These are phyloP conservation scores for Chaetothyriales sp. DNA, from an alignment of 2,329 filamentous ascomycete genomes.

Conservation along the genomic window DNA sequence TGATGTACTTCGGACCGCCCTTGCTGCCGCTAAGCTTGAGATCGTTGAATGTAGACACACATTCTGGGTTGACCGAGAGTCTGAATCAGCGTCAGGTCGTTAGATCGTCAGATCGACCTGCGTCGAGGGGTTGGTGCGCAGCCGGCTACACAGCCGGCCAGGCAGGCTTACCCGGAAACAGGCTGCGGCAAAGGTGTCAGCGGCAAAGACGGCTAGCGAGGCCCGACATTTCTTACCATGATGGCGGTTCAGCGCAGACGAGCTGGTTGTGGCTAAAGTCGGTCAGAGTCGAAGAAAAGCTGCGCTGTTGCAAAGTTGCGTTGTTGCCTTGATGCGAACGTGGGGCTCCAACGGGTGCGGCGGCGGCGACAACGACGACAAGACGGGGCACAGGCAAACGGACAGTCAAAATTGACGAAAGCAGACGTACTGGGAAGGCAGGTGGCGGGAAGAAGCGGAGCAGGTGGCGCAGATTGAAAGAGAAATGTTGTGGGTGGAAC, in stretches of 20 bases:
- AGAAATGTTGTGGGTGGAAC: no score
- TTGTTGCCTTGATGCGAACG: neutral
- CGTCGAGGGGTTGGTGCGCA: neutral
- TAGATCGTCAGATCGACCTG: slow-evolving; percentile 6
- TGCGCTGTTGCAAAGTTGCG: neutral
- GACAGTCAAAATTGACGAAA: neutral
- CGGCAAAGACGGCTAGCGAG: neutral
- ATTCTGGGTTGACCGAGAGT: slow-evolving; percentile 34
- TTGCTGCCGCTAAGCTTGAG: slow-evolving; percentile 34
- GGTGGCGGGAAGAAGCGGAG: neutral
- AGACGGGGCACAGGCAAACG: neutral
- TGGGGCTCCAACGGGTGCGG: neutral
- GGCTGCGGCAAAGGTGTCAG: slow-evolving; percentile 2
- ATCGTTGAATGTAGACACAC: slow-evolving; percentile 34
- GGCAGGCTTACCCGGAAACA: neutral
- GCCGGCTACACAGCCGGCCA: slow-evolving; percentile 2
- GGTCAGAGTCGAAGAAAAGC: neutral
- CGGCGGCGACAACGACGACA: neutral
- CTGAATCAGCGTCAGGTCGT: slow-evolving; percentile 19
- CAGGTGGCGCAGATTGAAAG: neutral
- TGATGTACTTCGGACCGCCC: slow-evolving; percentile 35
- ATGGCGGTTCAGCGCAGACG: neutral
- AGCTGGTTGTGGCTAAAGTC: neutral
- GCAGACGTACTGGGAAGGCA: neutral
- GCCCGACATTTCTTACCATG: slow-evolving; percentile 11